Conservation (phyloP, 768 basidiomycete species). For the Phylloporus sp. region DNA sequence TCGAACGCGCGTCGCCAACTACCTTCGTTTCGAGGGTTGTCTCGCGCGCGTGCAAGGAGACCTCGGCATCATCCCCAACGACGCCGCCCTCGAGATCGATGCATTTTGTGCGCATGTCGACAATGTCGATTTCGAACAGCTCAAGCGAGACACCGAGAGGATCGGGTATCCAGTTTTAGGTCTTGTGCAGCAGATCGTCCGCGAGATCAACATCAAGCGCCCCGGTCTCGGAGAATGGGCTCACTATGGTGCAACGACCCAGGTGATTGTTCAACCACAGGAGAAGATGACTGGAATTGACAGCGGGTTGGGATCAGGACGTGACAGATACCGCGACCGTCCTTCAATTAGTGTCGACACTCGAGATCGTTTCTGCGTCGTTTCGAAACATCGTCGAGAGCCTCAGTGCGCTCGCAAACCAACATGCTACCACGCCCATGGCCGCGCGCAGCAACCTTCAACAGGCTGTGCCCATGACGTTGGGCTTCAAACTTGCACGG, state of each 20-base stretch:
- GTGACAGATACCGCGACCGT: slow-evolving; percentile 45
- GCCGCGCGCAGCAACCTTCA: slow-evolving; percentile 44
- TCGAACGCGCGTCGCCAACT: slow-evolving; percentile 17
- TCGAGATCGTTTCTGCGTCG: slow-evolving; percentile 28
- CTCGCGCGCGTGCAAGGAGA: slow-evolving; percentile 37
- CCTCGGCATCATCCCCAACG: slow-evolving; percentile 35
- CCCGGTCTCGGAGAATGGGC: slow-evolving; percentile 42
- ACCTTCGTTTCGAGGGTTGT: slow-evolving; percentile 29
- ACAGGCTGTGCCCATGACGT: slow-evolving; percentile 44
- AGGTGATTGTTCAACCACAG: slow-evolving; percentile 26
- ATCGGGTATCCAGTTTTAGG: slow-evolving; percentile 45
- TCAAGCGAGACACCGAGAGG: slow-evolving; percentile 36
- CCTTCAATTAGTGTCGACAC: slow-evolving; percentile 39
- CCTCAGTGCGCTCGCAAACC: slow-evolving; percentile 28
- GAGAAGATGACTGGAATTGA: neutral
- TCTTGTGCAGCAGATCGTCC: slow-evolving; percentile 41
- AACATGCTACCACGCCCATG: slow-evolving; percentile 39
- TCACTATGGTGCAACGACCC: slow-evolving; percentile 47
- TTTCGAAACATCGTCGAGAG: slow-evolving; percentile 27
- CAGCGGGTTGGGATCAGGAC: slow-evolving; percentile 29
- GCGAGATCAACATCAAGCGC: slow-evolving; percentile 29
- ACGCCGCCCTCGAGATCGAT: slow-evolving; percentile 34
- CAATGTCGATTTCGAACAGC: slow-evolving; percentile 36
- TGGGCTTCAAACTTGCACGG: slow-evolving; percentile 44
- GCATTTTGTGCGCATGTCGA: slow-evolving; percentile 32